phyloP scores from a whole-genome alignment of 192 early-diverging fungal species.

The Coemansia sp. region DNA sequence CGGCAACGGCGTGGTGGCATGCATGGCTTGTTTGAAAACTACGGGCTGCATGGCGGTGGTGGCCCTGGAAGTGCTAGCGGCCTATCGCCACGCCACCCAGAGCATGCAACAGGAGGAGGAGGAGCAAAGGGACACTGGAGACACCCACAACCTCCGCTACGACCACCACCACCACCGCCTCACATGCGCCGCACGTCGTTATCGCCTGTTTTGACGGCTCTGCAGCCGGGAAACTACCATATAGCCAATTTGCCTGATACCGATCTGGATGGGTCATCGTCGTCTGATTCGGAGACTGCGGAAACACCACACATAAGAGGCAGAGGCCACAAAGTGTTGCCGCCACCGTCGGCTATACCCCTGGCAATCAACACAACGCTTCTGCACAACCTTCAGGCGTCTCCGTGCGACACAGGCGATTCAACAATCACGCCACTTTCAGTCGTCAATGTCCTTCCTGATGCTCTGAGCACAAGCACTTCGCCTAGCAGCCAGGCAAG shows the following conservation, averaged over 20 bases:
- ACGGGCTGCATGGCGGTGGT: neutral
- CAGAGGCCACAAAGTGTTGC: neutral
- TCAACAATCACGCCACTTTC: conserved; percentile 43
- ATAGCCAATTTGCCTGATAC: conserved; percentile 51
- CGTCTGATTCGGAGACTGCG: conserved; percentile 24
- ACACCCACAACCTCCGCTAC: neutral
- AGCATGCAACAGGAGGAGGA: neutral
- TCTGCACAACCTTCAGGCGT: conserved; percentile 14
- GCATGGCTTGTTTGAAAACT: conserved; percentile 7
- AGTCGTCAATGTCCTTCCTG: conserved; percentile 45
- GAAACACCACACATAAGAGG: neutral
- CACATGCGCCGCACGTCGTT: conserved; percentile 26
- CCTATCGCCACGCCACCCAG: neutral
- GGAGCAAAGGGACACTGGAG: neutral
- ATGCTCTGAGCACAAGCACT: conserved; percentile 17
- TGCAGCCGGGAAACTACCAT: conserved; percentile 48
- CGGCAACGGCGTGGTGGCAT: conserved; percentile 4
- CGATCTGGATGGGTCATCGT: conserved; percentile 38
- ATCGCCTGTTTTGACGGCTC: conserved; percentile 47
- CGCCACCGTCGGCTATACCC: neutral
- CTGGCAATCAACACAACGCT: conserved; percentile 39
- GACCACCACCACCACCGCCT: neutral
- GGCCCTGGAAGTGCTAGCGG: neutral
- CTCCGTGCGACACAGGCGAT: conserved; percentile 43
- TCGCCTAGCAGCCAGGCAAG: conserved; percentile 25